These are phyloP conservation scores for Mycena polygramma DNA, from an alignment of 768 basidiomycete genomes.

Conservation along the genomic window DNA sequence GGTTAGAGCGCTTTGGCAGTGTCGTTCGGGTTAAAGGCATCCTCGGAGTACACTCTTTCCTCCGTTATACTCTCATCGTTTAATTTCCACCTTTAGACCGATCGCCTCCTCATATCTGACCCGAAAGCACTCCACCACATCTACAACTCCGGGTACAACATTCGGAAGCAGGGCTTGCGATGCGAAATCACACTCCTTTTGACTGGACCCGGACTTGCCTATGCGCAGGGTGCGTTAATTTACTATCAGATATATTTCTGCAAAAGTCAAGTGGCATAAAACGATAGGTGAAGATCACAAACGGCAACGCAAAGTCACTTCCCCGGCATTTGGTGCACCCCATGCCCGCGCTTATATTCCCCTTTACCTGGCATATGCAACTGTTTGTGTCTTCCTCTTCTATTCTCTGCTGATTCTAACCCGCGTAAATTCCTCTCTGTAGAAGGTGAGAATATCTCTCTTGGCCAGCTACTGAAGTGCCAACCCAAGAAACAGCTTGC, in stretches of 20 bases:
- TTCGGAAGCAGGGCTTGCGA: slow-evolving; percentile 64
- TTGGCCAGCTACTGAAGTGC: no score
- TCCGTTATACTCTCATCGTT: no score
- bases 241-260: no score
- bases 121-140: slow-evolving; percentile 67
- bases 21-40: slow-evolving; percentile 62
- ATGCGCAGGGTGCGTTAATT: slow-evolving; percentile 61
- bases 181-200: slow-evolving; percentile 63
- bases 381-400: slow-evolving; percentile 45
- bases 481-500: slow-evolving; percentile 52
- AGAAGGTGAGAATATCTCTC: not conserved
- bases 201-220: slow-evolving; percentile 65
- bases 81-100: slow-evolving; percentile 53
- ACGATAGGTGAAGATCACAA: slow-evolving; percentile 58
- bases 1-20: slow-evolving; percentile 62
- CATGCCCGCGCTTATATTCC: slow-evolving; percentile 64
- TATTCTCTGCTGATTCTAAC: slow-evolving; percentile 41
- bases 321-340: slow-evolving; percentile 66
- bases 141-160: slow-evolving; percentile 59
- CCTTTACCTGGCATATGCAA: slow-evolving; percentile 60
- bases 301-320: slow-evolving; percentile 66
- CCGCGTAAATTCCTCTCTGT: slow-evolving; percentile 32
- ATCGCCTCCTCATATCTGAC: slow-evolving; percentile 66
- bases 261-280: no score
- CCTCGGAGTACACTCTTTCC: not conserved